Evolutionary conservation across 139 green algal species (phyloP).

Genomic region (Zygnema circumcarinatum): DNA sequence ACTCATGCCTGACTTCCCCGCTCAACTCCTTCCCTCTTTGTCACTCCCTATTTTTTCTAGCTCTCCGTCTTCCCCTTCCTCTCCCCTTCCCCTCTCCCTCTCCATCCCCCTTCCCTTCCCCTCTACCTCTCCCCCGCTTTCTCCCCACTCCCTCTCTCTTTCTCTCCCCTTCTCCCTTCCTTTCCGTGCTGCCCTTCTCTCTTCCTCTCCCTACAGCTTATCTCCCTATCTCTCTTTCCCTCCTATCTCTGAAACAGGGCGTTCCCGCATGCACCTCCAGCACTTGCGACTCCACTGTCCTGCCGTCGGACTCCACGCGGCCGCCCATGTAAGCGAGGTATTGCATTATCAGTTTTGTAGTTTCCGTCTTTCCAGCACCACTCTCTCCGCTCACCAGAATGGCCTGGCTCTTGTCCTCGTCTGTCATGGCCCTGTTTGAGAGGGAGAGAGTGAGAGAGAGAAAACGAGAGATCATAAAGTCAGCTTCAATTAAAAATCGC

Average conservation of each 20-base stretch:
- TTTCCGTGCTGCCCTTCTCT: too few relatives aligned
- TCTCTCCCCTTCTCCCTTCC: neutral
- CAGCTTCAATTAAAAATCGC: too few relatives aligned
- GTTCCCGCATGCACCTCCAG: conserved; percentile 76
- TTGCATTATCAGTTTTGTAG: conserved; percentile 98
- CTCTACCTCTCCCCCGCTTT: too few relatives aligned
- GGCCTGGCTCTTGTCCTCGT: conserved; percentile 65
- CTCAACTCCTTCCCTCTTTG: neutral
- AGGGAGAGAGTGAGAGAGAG: too few relatives aligned
- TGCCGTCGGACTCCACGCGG: conserved; percentile 31
- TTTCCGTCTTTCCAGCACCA: conserved; percentile 99
- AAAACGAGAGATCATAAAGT: too few relatives aligned
- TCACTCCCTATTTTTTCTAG: conserved; percentile 17
- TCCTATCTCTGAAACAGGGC: conserved; percentile 80
- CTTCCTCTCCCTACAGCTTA: neutral
- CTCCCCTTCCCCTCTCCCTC: neutral
- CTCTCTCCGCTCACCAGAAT: conserved; percentile 84
- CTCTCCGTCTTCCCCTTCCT: conserved; percentile 38
- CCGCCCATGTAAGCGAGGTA: conserved; percentile 86
- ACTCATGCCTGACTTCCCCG: neutral
- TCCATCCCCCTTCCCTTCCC: neutral
- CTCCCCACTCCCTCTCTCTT: neutral
- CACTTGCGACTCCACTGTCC: conserved; percentile 63
- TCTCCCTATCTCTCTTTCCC: neutral
- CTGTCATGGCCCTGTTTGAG: conserved; percentile 50